phyloP scores from a whole-genome alignment of 1,284 basidiomycete species.

The Exobasidium rhododendri region DNA sequence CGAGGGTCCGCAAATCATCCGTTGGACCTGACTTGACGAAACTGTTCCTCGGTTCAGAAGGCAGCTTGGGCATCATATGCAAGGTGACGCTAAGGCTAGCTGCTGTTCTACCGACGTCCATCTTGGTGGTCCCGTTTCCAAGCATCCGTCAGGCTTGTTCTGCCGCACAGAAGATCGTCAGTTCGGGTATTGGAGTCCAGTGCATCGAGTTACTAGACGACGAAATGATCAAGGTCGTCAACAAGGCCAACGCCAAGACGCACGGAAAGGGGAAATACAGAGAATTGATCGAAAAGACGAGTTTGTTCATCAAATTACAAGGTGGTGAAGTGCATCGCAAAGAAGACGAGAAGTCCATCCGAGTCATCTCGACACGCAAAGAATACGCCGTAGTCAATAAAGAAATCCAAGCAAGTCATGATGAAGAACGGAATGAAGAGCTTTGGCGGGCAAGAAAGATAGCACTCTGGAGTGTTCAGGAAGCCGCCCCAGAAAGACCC shows the following conservation, averaged over 20 bases:
- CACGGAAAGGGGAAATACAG: conserved; percentile 9
- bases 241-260: conserved; percentile 31
- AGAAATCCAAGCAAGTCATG: conserved; percentile 62
- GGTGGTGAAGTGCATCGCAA: conserved; percentile 28
- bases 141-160: conserved; percentile 63
- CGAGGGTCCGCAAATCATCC: conserved; percentile 73
- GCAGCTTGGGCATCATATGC: conserved; percentile 86
- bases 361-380: conserved; percentile 19
- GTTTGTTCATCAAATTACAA: conserved; percentile 39
- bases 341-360: conserved; percentile 50
- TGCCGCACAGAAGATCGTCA: conserved; percentile 67
- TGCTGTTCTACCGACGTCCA: conserved; percentile 70
- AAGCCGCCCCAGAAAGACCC: not conserved
- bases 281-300: conserved; percentile 10
- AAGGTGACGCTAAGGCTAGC: conserved; percentile 80
- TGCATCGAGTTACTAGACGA: conserved; percentile 51
- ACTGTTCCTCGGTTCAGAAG: conserved; percentile 89
- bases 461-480: conserved; percentile 65
- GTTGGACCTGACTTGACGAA: conserved; percentile 89
- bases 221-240: conserved; percentile 49
- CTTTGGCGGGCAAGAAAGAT: conserved; percentile 85
- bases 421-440: conserved; percentile 68
- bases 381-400: conserved; percentile 22
- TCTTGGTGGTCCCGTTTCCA: conserved; percentile 59
- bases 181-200: conserved; percentile 61